phyloP scores from a whole-genome alignment of 805 yeast species.

The Saccharomyces eubayanus region DNA sequence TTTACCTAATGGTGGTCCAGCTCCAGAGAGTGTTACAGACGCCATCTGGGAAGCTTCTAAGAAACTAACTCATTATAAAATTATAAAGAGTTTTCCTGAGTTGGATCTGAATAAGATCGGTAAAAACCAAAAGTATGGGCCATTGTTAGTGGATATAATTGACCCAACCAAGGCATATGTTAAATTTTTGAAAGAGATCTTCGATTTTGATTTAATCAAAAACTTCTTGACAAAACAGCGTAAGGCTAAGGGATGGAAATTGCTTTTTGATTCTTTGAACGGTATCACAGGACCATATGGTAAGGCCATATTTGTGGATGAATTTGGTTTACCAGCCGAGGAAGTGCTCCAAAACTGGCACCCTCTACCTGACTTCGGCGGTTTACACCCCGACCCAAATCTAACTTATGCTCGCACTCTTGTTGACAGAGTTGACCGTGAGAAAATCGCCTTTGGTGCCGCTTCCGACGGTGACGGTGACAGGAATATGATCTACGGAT shows the following conservation, averaged over 20 bases:
- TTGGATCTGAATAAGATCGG: conserved; percentile 61
- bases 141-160: conserved; percentile 68
- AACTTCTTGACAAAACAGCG: conserved; percentile 49
- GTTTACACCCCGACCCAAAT: conserved; percentile 96
- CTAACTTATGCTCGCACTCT: conserved; percentile 85
- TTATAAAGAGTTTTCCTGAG: conserved; percentile 48
- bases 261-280: conserved; percentile 81
- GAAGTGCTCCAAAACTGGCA: conserved; percentile 66
- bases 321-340: conserved; percentile 62
- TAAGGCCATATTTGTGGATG: conserved; percentile 69
- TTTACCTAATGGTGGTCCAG: conserved; percentile 94
- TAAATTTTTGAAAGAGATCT: conserved; percentile 68
- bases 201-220: conserved; percentile 78
- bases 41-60: conserved; percentile 68
- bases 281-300: conserved; percentile 99
- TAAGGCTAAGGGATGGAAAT: conserved; percentile 49
- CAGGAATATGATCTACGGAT: conserved; percentile 96
- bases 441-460: conserved; percentile 86
- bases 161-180: conserved; percentile 78
- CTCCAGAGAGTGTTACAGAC: conserved; percentile 90
- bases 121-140: conserved; percentile 38
- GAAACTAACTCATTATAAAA: conserved; percentile 51
- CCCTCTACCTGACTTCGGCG: conserved; percentile 91
- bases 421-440: conserved; percentile 77
- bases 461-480: conserved; percentile 99